Conservation (phyloP, 768 basidiomycete species). For the Galerina sulciceps region DNA sequence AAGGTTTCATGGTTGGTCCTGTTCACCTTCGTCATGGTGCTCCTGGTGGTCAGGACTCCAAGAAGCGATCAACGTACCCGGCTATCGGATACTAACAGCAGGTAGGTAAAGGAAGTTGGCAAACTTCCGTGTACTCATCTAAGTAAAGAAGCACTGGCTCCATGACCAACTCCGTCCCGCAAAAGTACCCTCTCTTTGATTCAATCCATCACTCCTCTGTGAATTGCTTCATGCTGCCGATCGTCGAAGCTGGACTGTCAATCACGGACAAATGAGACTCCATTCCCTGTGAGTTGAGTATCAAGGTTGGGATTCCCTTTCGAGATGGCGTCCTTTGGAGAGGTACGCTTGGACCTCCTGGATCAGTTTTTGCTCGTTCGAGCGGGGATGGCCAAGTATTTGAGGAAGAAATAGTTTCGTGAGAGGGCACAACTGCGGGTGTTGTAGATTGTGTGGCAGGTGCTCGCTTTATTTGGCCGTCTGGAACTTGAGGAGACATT, state of each 20-base stretch:
- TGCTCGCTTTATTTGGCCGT: conserved; percentile 6
- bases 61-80: no score
- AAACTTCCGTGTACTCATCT: no score
- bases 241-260: conserved; percentile 42
- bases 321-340: conserved; percentile 6
- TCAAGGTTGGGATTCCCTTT: conserved; percentile 30
- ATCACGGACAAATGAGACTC: conserved; percentile 34
- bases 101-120: no score
- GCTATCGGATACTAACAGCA: no score
- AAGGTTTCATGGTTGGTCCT: background rate
- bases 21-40: background rate
- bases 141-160: no score
- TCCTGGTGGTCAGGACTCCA: no score
- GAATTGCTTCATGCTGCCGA: conserved; percentile 27
- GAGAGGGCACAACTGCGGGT: background rate
- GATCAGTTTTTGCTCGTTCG: conserved; percentile 15
- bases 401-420: conserved; percentile 10
- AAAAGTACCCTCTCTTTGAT: no score
- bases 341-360: conserved; percentile 4
- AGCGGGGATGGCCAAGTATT: conserved; percentile 11
- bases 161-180: no score
- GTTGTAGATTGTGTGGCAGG: conserved; percentile 3
- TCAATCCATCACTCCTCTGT: conserved; percentile 16
- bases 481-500: conserved; percentile 6
- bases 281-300: conserved; percentile 35